Conservation (phyloP, 805 yeast species). For the Ogataea kodamae region DNA sequence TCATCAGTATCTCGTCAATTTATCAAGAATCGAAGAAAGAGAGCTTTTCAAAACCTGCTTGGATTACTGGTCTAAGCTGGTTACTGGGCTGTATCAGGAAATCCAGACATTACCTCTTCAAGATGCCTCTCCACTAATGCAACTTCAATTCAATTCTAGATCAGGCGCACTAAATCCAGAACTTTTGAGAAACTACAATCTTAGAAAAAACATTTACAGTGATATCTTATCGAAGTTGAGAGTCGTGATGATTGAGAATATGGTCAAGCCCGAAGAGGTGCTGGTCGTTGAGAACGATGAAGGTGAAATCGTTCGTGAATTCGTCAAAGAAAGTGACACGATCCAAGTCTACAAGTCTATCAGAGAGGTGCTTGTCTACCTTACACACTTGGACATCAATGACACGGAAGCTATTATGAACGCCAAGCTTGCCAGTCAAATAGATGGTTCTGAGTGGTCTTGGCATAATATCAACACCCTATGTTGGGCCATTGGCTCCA, state of each 20-base stretch:
- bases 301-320: slow-evolving; percentile 97
- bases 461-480: slow-evolving; percentile 97
- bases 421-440: slow-evolving; percentile 84
- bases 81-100: slow-evolving; percentile 77
- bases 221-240: slow-evolving; percentile 77
- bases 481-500: slow-evolving; percentile 99
- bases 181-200: slow-evolving; percentile 67
- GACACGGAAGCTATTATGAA: slow-evolving; percentile 95
- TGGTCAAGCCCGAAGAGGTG: slow-evolving; percentile 99
- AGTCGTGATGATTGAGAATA: slow-evolving; percentile 90
- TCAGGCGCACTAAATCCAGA: slow-evolving; percentile 89
- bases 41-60: slow-evolving; percentile 93
- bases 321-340: slow-evolving; percentile 95
- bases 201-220: slow-evolving; percentile 83
- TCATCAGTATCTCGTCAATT: slow-evolving; percentile 75
- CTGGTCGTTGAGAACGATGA: slow-evolving; percentile 96
- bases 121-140: slow-evolving; percentile 74
- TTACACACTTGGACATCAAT: slow-evolving; percentile 91
- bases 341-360: slow-evolving; percentile 91
- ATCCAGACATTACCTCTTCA: slow-evolving; percentile 74
- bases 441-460: slow-evolving; percentile 97
- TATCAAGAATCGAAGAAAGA: slow-evolving; percentile 90
- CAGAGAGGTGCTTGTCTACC: slow-evolving; percentile 92
- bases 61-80: slow-evolving; percentile 91
- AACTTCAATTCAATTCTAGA: slow-evolving; percentile 46